phyloP scores from a whole-genome alignment of 2,329 filamentous ascomycete genomes.

The Trematosphaeria pertusa region DNA sequence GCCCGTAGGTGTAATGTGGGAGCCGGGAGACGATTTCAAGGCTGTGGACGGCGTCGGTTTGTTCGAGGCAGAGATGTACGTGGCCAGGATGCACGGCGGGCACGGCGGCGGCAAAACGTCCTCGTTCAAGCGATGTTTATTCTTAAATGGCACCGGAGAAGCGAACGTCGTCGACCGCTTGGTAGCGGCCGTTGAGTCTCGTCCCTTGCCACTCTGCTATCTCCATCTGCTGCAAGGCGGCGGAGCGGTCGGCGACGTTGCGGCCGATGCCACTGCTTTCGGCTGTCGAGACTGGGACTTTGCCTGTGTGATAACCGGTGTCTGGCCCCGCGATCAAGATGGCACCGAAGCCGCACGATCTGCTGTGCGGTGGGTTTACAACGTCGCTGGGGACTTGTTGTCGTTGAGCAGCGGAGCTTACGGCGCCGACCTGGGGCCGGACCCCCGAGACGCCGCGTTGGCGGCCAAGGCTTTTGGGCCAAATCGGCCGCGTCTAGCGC shows the following conservation, averaged over 20 bases:
- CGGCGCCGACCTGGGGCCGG: slow-evolving; percentile 68
- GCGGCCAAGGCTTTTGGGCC: slow-evolving; percentile 64
- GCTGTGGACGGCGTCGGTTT: slow-evolving; percentile 57
- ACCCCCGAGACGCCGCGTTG: slow-evolving; percentile 62
- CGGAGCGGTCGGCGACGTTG: slow-evolving; percentile 57
- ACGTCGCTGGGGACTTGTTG: slow-evolving; percentile 56
- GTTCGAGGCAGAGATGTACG: slow-evolving; percentile 68
- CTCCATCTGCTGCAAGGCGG: slow-evolving; percentile 69
- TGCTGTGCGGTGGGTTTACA: slow-evolving; percentile 64
- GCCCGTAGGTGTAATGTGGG: slow-evolving; percentile 35
- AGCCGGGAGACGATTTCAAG: slow-evolving; percentile 41
- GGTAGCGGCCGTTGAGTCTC: slow-evolving; percentile 53
- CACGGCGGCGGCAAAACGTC: slow-evolving; percentile 66
- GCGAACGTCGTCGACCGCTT: slow-evolving; percentile 47
- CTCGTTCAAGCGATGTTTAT: slow-evolving; percentile 70
- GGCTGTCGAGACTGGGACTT: slow-evolving; percentile 70
- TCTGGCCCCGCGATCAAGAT: slow-evolving; percentile 65
- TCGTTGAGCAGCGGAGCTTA: slow-evolving; percentile 62
- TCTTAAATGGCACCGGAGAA: slow-evolving; percentile 59
- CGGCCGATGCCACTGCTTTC: slow-evolving; percentile 61
- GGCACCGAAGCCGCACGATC: slow-evolving; percentile 49
- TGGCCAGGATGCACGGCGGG: slow-evolving; percentile 66
- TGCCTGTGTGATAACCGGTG: slow-evolving; percentile 68
- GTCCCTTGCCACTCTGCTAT: slow-evolving; percentile 65
- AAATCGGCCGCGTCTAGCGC: slow-evolving; percentile 58